These are phyloP conservation scores for Chaetoscypha palmicola DNA, from an alignment of 2,329 filamentous ascomycete genomes.

Conservation along the genomic window DNA sequence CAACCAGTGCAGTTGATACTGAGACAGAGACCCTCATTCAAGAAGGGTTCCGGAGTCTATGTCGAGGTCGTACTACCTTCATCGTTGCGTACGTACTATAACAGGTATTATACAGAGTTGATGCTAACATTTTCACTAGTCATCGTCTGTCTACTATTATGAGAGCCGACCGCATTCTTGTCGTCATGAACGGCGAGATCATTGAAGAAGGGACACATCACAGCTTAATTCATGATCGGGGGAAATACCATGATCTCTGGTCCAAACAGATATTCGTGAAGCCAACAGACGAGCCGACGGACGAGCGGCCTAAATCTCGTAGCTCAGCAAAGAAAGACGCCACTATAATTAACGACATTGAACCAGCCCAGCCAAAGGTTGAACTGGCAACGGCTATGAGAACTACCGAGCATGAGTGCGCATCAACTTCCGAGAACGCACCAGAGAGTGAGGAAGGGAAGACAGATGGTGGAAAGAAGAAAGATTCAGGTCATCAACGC, in stretches of 20 bases:
- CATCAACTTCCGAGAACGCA: conserved; percentile 4
- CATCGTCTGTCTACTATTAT: conserved; percentile 49
- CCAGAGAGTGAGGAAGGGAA: conserved; percentile 7
- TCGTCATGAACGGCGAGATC: conserved; percentile 44
- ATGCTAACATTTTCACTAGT: conserved; percentile 20
- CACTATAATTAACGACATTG: conserved; percentile 29
- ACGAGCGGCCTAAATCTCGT: conserved; percentile 19
- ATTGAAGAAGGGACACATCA: conserved; percentile 45
- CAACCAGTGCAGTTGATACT: conserved; percentile 88
- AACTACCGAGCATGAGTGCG: conserved; percentile 9
- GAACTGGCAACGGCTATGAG: conserved; percentile 18
- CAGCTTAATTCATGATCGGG: conserved; percentile 39
- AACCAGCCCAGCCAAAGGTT: conserved; percentile 12
- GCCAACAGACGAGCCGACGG: conserved; percentile 21
- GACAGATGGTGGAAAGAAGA: conserved; percentile 8
- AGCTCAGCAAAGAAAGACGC: conserved; percentile 24
- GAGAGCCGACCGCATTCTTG: conserved; percentile 46
- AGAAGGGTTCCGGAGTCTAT: conserved; percentile 43
- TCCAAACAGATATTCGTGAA: conserved; percentile 36
- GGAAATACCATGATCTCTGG: conserved; percentile 48
- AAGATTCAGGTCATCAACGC: conserved; percentile 14
- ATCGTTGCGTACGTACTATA: conserved; percentile 29
- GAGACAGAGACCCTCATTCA: conserved; percentile 93
- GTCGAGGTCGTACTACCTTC: conserved; percentile 42
- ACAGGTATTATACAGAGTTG: neutral